phyloP scores from a whole-genome alignment of 768 basidiomycete genomes.

The Kwoniella sp. region DNA sequence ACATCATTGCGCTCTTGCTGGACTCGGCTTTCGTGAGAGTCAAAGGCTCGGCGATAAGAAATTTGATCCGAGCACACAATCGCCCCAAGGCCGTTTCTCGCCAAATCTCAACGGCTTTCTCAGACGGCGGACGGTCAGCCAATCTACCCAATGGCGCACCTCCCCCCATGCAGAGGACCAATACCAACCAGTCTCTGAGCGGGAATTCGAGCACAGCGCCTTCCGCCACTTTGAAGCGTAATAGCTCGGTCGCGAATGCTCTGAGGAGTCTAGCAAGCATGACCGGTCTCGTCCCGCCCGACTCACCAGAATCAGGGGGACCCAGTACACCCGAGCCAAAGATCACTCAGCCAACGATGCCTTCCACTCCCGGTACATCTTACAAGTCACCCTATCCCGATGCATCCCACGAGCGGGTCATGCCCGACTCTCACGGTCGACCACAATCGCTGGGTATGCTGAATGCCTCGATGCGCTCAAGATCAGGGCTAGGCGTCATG shows the following conservation, averaged over 20 bases:
- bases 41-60: constrained; percentile 65
- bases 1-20: constrained; percentile 82
- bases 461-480: constrained; percentile 22
- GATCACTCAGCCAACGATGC: constrained; percentile 11
- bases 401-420: constrained; percentile 36
- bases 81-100: constrained; percentile 22
- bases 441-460: constrained; percentile 7
- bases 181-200: constrained; percentile 34
- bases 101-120: constrained; percentile 22
- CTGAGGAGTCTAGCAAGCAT: constrained; percentile 50
- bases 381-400: constrained; percentile 47
- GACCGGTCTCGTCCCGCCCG: constrained; percentile 42
- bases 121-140: constrained; percentile 22
- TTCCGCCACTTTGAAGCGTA: constrained; percentile 41
- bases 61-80: constrained; percentile 21
- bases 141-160: constrained; percentile 20
- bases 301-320: constrained; percentile 22
- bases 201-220: constrained; percentile 13
- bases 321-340: not conserved
- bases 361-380: not conserved
- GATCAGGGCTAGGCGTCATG: constrained; percentile 18
- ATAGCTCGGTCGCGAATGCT: constrained; percentile 48
- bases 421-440: constrained; percentile 23
- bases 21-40: constrained; percentile 84
- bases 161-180: constrained; percentile 34